Evolutionary conservation across 2,329 filamentous ascomycete genomes (phyloP), one percentile per base, ranked within the genome.

Genomic region (Beauveria brongniartii): DNA sequence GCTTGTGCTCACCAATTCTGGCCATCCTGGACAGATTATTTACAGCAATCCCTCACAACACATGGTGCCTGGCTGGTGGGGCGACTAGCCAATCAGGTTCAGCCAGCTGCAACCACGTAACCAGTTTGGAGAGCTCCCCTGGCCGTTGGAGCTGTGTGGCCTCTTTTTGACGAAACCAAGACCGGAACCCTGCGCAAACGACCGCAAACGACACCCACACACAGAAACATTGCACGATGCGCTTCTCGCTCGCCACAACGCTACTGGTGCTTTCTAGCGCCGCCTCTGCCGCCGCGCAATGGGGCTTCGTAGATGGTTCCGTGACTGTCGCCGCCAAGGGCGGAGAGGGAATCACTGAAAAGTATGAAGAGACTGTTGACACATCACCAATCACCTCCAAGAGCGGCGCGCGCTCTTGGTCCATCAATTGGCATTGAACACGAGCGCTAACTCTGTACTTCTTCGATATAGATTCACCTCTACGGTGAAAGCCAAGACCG

Each of bases 231-330:
- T 43, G 66, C 66, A 71, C 62, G 61, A 77, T 77, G 74, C 73
- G 73, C 64, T 69, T 76, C 68, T 70, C 69, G 47, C 68, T 74
- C 63, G 69, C 71, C 64, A 71, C 74, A 56, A 70, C 73, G 43
- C 66, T 75, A 65, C 72, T 84, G 48, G 73, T 80, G 64, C 77
- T 82, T 62, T 77, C 78, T 55, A 78, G 79, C 61, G 77, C 76
- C 64, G 80, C 75, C 59, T 76, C 78, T 65, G 82, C 82, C 40
- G 79, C 80, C 61, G 78, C 81, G 34, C 82, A 83, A 24, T 93
- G 90, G 90, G 80, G 81, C 61, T 92, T 92, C 68, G 82, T 88
- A 65, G 89, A 92, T 74, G 90, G 82, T 65, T 85, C 81, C 63
- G 78, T 92, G 65, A 80, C 84, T 9, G 79, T 92, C 62, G 77